A percentile compares a stretch with the other conserved stretches of the same genome.
These are phyloP conservation scores for Ceratocystis albifundus DNA, from an alignment of 2,329 filamentous ascomycete genomes.

Conservation along the genomic window DNA sequence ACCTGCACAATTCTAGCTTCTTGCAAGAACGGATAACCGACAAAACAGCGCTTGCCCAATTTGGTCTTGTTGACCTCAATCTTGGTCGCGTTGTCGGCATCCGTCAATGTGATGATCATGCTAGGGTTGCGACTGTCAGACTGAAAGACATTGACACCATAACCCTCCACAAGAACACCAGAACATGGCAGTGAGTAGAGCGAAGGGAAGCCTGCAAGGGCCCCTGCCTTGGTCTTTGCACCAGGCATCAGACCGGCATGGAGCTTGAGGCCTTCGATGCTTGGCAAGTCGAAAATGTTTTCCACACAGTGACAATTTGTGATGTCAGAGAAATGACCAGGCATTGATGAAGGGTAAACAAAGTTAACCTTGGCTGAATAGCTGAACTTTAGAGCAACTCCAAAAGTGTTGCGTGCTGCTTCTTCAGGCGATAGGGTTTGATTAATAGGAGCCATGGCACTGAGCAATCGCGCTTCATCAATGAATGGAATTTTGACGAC, in stretches of 20 bases:
- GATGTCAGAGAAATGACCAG: slow-evolving; percentile 83
- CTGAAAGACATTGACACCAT: slow-evolving; percentile 89
- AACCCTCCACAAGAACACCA: slow-evolving; percentile 57
- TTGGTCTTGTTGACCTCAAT: slow-evolving; percentile 63
- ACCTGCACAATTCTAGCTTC: slow-evolving; percentile 84
- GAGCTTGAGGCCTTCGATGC: slow-evolving; percentile 78
- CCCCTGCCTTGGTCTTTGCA: slow-evolving; percentile 66
- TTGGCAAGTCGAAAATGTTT: slow-evolving; percentile 91
- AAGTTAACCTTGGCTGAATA: slow-evolving; percentile 69
- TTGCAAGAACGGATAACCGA: slow-evolving; percentile 90
- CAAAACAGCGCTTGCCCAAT: slow-evolving; percentile 74
- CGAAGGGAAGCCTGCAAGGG: slow-evolving; percentile 89
- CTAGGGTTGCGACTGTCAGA: slow-evolving; percentile 94
- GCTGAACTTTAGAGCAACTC: slow-evolving; percentile 84
- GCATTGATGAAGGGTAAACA: slow-evolving; percentile 74
- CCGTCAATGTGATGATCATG: slow-evolving; percentile 76
- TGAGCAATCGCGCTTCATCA: slow-evolving; percentile 73
- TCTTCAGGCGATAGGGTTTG: slow-evolving; percentile 65
- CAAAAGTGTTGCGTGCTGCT: slow-evolving; percentile 75
- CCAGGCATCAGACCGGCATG: slow-evolving; percentile 74
- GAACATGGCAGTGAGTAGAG: slow-evolving; percentile 75
- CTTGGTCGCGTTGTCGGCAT: slow-evolving; percentile 59
- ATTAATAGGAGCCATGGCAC: slow-evolving; percentile 79
- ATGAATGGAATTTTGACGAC: slow-evolving; percentile 99
- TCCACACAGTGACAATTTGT: slow-evolving; percentile 80